These are phyloP conservation scores for Albugo candida DNA, from an alignment of 352 stramenopile genomes.

Conservation along the genomic window DNA sequence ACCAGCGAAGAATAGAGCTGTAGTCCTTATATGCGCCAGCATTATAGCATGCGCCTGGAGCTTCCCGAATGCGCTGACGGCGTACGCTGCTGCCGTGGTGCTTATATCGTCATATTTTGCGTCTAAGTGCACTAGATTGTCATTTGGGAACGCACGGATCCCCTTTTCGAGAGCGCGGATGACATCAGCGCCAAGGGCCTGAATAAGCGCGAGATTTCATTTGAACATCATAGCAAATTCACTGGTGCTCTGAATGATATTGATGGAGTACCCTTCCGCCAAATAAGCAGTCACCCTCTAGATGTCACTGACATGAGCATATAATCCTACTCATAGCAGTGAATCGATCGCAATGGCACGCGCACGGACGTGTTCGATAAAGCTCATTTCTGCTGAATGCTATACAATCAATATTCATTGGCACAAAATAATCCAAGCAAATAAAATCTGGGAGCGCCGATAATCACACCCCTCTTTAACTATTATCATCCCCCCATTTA, in stretches of 20 bases:
- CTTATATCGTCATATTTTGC: slow-evolving; percentile 98
- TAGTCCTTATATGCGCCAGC: slow-evolving; percentile 95
- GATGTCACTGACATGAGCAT: slow-evolving; percentile 84
- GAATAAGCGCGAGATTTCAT: slow-evolving; percentile 98
- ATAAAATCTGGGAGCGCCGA: too few species aligned
- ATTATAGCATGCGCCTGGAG: slow-evolving; percentile 91
- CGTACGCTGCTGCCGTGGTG: slow-evolving; percentile 92
- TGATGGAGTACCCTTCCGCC: slow-evolving; percentile 88
- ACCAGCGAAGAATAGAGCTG: slow-evolving; percentile 95
- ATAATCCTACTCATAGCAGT: slow-evolving; percentile 94
- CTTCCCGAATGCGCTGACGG: slow-evolving; percentile 83
- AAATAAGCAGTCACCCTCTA: slow-evolving; percentile 64
- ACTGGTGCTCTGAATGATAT: slow-evolving; percentile 88
- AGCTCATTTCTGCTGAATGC: slow-evolving; percentile 20
- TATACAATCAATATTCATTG: too few species aligned
- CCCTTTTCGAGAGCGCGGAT: slow-evolving; percentile 81
- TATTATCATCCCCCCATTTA: too few species aligned
- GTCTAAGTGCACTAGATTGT: slow-evolving; percentile 94
- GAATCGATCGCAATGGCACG: slow-evolving; percentile 85
- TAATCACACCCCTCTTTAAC: too few species aligned
- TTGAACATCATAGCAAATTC: slow-evolving; percentile 93
- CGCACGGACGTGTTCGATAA: slow-evolving; percentile 76
- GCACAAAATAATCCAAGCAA: too few species aligned
- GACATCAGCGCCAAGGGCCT: slow-evolving; percentile 78
- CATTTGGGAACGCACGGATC: slow-evolving; percentile 65